A percentile compares a stretch with the other conserved stretches of the same genome.
phyloP scores from a whole-genome alignment of 257 asterid species.

The Coffea eugenioides region DNA sequence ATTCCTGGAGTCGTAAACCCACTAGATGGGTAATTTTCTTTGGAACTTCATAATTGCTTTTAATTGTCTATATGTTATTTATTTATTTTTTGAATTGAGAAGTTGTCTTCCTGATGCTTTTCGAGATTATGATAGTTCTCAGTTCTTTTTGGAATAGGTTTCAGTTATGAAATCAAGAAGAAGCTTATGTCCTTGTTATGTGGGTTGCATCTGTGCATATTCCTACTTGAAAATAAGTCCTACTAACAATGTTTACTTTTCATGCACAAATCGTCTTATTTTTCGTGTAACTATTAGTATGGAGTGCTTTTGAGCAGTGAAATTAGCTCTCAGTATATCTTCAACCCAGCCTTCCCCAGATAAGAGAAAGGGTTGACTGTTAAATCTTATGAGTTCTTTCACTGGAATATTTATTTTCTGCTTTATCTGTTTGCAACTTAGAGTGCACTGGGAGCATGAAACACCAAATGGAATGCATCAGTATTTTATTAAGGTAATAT shows the following conservation, averaged over 20 bases:
- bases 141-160: neutral
- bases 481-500: constrained; percentile 78
- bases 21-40: constrained; percentile 76
- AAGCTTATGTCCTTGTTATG: no score
- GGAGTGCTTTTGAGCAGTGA: neutral
- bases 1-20: constrained; percentile 92
- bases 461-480: constrained; percentile 75
- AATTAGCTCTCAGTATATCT: neutral
- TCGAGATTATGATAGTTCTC: neutral
- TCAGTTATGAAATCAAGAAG: neutral
- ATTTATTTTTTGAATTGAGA: neutral
- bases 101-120: neutral
- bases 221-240: neutral
- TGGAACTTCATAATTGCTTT: constrained; percentile 9
- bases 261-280: neutral
- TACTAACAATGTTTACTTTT: neutral
- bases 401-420: constrained; percentile 8
- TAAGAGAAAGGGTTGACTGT: neutral
- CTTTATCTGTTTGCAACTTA: constrained; percentile 28
- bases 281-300: neutral
- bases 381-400: no score
- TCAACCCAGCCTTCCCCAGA: neutral
- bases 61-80: neutral
- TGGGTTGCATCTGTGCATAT: neutral
- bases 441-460: constrained; percentile 69